Conservation (phyloP, 1,284 basidiomycete species). For the Microbotryomycetes sp. region DNA sequence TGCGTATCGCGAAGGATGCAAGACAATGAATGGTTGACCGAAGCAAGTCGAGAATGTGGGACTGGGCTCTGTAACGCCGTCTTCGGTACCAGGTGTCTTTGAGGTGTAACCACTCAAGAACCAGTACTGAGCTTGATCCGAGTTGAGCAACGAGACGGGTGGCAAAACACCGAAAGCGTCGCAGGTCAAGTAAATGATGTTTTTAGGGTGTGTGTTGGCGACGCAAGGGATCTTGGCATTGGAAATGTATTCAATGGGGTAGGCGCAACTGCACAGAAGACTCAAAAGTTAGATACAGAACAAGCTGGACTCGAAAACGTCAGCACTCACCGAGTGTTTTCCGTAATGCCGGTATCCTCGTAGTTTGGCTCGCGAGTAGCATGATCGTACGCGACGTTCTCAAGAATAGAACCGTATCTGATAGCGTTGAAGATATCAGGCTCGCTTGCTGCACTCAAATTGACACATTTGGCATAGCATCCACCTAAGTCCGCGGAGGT, state of each 20-base stretch:
- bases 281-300: too few relatives aligned
- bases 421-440: conserved; percentile 97
- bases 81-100: conserved; percentile 90
- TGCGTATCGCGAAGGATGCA: conserved; percentile 76
- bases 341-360: conserved; percentile 87
- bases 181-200: conserved; percentile 56
- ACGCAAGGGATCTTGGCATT: conserved; percentile 90
- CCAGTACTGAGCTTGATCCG: conserved; percentile 88
- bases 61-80: conserved; percentile 94
- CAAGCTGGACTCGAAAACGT: too few relatives aligned
- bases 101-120: conserved; percentile 71
- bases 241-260: conserved; percentile 93
- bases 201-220: conserved; percentile 68
- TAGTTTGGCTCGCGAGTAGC: conserved; percentile 80
- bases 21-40: conserved; percentile 97
- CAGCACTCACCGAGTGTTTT: background rate
- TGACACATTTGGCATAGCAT: conserved; percentile 95
- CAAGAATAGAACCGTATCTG: conserved; percentile 17
- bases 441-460: conserved; percentile 90
- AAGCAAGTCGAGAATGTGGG: conserved; percentile 99
- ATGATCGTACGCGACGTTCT: conserved; percentile 85
- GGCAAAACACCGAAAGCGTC: conserved; percentile 98
- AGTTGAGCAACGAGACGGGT: conserved; percentile 84
- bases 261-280: conserved; percentile 97
- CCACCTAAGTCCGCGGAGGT: background rate